A percentile compares a stretch with the other conserved stretches of the same genome.
These are phyloP conservation scores for Microbotryum lychnidis-dioicae DNA, from an alignment of 1,284 basidiomycete genomes.

Conservation along the genomic window DNA sequence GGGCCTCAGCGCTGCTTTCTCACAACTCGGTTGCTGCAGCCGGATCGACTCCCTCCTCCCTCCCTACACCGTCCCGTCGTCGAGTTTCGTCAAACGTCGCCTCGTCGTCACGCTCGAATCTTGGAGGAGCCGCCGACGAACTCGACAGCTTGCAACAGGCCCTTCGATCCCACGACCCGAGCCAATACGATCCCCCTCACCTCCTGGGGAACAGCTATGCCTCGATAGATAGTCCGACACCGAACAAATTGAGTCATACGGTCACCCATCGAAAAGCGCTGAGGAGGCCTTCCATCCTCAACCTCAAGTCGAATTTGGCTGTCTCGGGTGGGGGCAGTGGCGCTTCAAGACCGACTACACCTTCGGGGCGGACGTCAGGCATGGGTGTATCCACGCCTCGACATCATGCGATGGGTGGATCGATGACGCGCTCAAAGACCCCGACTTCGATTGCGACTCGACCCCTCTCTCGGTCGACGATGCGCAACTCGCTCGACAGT, in stretches of 20 bases:
- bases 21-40: not conserved
- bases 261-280: too few species aligned
- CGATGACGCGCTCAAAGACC: not conserved
- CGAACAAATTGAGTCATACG: too few species aligned
- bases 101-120: not conserved
- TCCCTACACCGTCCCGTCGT: conserved; percentile 9
- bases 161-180: conserved; percentile 15
- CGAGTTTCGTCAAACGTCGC: conserved; percentile 8
- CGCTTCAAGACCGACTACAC: too few species aligned
- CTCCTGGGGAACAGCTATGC: too few species aligned
- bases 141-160: conserved; percentile 14
- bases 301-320: too few species aligned
- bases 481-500: not conserved
- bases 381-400: too few species aligned
- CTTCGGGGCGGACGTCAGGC: too few species aligned
- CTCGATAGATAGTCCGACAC: too few species aligned
- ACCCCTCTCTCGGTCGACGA: not conserved
- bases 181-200: conserved; percentile 5
- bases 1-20: conserved; percentile 1
- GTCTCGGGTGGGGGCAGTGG: too few species aligned
- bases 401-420: too few species aligned
- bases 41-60: not conserved
- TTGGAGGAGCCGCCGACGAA: conserved; percentile 1
- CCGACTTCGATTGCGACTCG: not conserved
- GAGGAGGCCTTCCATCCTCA: too few species aligned